Base-by-base conservation (phyloP, 306 rosid genomes). In the Macrotyloma uniflorum region DNA sequence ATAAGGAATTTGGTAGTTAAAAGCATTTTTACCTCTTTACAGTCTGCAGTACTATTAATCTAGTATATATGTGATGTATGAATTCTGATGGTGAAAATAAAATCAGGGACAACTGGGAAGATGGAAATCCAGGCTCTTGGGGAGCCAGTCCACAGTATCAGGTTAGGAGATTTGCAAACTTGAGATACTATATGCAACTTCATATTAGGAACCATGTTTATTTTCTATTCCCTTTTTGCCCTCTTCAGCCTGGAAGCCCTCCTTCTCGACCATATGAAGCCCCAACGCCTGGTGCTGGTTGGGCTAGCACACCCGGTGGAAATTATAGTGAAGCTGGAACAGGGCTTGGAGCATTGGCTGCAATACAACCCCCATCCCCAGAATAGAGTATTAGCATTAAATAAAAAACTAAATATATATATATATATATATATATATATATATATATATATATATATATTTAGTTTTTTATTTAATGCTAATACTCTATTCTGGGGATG, bases 341-440 rank as follows among this genome's bases (percentile, higher is more conserved):
- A n/a, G 99, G 99, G 82, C 99, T 96, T 1, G 99, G 97, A 86
- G 93, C 99, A 93, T 96, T 96, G 32, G 84, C 99, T 96, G 91
- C 89, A 86, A 83, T 14, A 58, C 62, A 67, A 46, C 57, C 80
- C 83, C 16, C 47, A 33, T 32, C 32, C 18, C 32, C 54, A 53
- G 58, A 55, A 72, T 45, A 64, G 10, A 49, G 73, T 35, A 38
- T 80, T 54, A 70, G 77, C 30, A 68, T 24, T 43, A 67, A 70
- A 38, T 9, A 14, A 67, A 18, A 8, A 74, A 13, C 13, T 32
- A 6, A 9, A 50, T 6, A 77, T 71, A n/a, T n/a, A n/a, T n/a
- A n/a, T n/a, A n/a, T n/a, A n/a, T n/a, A n/a, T n/a, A n/a, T n/a
- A n/a, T n/a, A n/a, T n/a, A n/a, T n/a, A n/a, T n/a, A n/a, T n/a